A percentile compares a stretch with the other conserved stretches of the same genome.
These are phyloP conservation scores for Cyclotella cryptica DNA, from an alignment of 108 stramenopile genomes.

Conservation along the genomic window DNA sequence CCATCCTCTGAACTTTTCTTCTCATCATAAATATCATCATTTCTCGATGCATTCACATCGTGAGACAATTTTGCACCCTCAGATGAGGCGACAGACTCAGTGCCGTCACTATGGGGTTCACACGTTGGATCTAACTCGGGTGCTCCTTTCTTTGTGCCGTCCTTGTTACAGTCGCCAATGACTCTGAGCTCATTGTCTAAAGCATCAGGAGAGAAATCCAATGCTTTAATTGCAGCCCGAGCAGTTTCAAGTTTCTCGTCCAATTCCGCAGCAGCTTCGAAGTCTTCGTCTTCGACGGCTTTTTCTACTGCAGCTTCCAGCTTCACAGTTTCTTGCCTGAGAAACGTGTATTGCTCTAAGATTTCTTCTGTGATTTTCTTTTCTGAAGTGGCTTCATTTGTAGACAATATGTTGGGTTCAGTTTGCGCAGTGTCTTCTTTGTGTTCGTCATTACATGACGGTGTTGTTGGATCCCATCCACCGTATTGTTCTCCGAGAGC, in stretches of 20 bases:
- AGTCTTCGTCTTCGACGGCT: conserved; percentile 40
- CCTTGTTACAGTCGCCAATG: neutral
- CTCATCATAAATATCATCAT: conserved; percentile 2
- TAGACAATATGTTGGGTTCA: conserved; percentile 13
- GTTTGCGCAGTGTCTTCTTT: conserved; percentile 24
- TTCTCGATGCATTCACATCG: neutral
- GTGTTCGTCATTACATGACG: conserved; percentile 5
- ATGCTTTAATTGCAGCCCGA: conserved; percentile 32
- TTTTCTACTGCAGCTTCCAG: conserved; percentile 37
- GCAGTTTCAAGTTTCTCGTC: conserved; percentile 28
- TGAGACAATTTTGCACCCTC: neutral
- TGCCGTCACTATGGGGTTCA: neutral
- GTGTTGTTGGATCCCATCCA: conserved; percentile 53
- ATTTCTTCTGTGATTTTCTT: conserved; percentile 18
- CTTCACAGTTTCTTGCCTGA: conserved; percentile 7
- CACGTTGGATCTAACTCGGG: neutral
- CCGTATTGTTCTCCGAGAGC: conserved; percentile 71
- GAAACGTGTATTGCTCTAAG: conserved; percentile 28
- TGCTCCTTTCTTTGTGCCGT: neutral
- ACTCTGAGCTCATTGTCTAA: conserved; percentile 7
- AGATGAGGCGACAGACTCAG: neutral
- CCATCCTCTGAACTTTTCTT: neutral
- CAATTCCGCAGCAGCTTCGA: conserved; percentile 46
- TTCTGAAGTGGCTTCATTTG: conserved; percentile 14
- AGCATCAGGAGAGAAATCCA: conserved; percentile 29